Base-by-base conservation (phyloP, 1,139 yeast species). In the Sugiyamaella grinbergsii region DNA sequence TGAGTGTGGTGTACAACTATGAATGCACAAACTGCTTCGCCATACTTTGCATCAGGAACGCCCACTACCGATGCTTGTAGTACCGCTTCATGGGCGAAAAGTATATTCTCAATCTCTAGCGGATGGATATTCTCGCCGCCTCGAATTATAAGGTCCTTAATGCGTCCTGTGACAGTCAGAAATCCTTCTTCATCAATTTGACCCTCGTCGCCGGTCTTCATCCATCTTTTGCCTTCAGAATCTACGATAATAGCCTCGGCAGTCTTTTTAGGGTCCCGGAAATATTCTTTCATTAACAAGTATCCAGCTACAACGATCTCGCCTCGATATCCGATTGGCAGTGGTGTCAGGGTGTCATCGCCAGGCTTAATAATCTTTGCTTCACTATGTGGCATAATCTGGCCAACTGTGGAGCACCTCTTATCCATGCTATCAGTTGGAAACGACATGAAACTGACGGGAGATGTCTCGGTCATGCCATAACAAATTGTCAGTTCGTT, bases 71-170 rank as follows among this genome's bases (percentile, higher is more conserved):
- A 54, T 5, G 68, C 69, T 45, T 66, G 68, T 13, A 62, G 56
- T 5, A 67, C 58, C 28, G 59, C 55, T 8, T 62, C 62, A 47
- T 66, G 69, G 20, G 57, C 52, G 44, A 64, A 64, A n/a, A 67
- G 56, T 4, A 59, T 63, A 42, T 66, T 65, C 44, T 67, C 71
- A 42, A 67, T 62, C 41, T 67, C 71, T 26, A 65, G 54, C 1
- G 71, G 71, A 31, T 64, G 67, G 37, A 67, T 63, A 48, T 67
- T 67, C 53, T 67, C 71, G n/a, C 71, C 71, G 18, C 71, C 71
- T 16, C 71, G 62, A 43, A 67, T 67, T 46, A 67, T 67, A 28
- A 66, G 57, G 34, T 67, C 71, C 55, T 67, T 67, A 51, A 66
- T 62, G n/a, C 71, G 61, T 16, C 70, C 71, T 1, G 69, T 64